Evolutionary conservation across 2,329 filamentous ascomycete species (phyloP), one percentile per base, ranked within the genome.

Genomic region (Neonectria coccinea): DNA sequence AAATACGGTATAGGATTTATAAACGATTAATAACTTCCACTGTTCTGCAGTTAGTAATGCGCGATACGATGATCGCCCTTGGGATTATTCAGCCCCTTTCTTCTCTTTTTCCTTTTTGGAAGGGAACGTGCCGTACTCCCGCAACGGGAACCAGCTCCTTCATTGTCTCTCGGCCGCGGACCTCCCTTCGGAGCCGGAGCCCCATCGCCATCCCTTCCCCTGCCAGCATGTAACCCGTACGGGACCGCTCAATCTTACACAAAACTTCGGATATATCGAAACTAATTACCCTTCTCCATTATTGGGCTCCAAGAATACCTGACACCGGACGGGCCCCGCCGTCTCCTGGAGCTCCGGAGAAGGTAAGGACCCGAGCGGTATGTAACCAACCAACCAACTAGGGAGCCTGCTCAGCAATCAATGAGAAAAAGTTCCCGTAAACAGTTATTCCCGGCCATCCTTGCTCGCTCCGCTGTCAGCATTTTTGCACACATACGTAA

Each of bases 231-330:
- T 50, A 48, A 27, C 44, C 22, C 22, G 44, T 25, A 27, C 44
- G 16, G 27, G 6, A 20, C 27, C 9, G 27, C 11, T 33, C 22
- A 51, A 51, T 20, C 44, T 27, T 20, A 57, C 52, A 41, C 33
- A 42, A 18, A 42, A 56, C n/a, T 33, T 14, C 25, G 51, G 51
- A 42, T 42, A 54, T 54, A 29, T 18, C n/a, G 7, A 20, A 39
- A 10, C 45, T 51, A 16, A 36, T 45, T 56, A 33, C 18, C 36
- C 56, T 52, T 65, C 56, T 51, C 70, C 64, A 66, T 72, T 51
- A 27, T 72, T 69, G 50, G 70, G 70, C 70, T 67, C 61, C 62
- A 68, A 71, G 33, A 10, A 25, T 7, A 51, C n/a, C 27, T 18
- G 39, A 20, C 29, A 22, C 4, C 33, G 20, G 6, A 27, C 45